Conservation (phyloP, 176 grass and related monocot species). For the Ensete ventricosum region DNA sequence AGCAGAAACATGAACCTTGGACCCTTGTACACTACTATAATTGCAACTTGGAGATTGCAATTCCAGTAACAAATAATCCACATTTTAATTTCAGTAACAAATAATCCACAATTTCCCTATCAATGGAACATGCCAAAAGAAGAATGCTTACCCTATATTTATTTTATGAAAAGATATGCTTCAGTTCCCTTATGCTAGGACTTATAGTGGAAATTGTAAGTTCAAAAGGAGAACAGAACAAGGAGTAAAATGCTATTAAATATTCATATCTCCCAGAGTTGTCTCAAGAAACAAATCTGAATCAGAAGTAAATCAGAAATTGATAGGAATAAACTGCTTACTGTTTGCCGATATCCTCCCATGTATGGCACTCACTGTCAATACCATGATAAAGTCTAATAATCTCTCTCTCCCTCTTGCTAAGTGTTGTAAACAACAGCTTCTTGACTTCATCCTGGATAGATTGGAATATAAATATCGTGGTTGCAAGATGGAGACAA, state of each 20-base stretch:
- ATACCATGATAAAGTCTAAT: constrained; percentile 83
- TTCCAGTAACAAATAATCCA: too few relatives aligned
- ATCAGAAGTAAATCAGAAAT: neutral
- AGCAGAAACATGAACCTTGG: too few relatives aligned
- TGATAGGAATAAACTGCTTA: constrained; percentile 31
- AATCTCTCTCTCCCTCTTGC: constrained; percentile 68
- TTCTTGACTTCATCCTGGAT: constrained; percentile 77
- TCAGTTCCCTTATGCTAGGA: neutral
- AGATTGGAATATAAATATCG: neutral
- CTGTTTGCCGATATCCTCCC: constrained; percentile 93
- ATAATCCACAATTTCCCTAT: neutral
- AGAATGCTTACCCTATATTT: neutral
- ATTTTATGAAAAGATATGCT: too few relatives aligned
- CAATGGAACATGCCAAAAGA: neutral
- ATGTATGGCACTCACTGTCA: constrained; percentile 59
- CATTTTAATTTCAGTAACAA: neutral
- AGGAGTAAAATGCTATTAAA: neutral
- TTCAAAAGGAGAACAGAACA: neutral
- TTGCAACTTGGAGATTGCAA: neutral
- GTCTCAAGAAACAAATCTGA: neutral
- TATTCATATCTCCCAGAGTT: neutral
- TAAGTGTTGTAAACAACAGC: constrained; percentile 59
- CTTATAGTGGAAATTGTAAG: neutral
- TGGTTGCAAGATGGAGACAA: neutral
- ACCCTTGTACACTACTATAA: too few relatives aligned